These are phyloP conservation scores for Penicillium salamii DNA, from an alignment of 495 filamentous ascomycete genomes.

Conservation along the genomic window DNA sequence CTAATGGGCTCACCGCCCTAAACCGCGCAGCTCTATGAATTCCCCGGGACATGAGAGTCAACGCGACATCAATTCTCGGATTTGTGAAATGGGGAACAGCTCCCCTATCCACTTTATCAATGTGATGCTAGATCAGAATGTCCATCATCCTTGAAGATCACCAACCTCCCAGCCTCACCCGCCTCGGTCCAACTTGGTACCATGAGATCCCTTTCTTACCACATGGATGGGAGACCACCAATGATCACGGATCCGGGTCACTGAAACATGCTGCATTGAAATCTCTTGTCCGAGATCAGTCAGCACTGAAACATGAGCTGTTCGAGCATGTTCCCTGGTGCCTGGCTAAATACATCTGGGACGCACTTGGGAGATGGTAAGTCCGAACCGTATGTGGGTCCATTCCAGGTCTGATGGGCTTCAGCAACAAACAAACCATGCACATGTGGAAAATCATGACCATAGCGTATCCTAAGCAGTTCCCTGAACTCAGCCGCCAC, in stretches of 20 bases:
- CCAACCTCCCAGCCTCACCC: neutral
- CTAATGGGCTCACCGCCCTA: too few relatives aligned
- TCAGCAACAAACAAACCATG: conserved; percentile 36
- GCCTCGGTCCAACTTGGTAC: conserved; percentile 23
- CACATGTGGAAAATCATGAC: conserved; percentile 45
- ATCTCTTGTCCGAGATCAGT: conserved; percentile 30
- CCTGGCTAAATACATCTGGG: conserved; percentile 40
- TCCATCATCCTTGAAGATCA: conserved; percentile 8
- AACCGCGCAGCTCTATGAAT: too few relatives aligned
- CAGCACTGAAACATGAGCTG: conserved; percentile 20
- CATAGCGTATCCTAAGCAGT: conserved; percentile 32
- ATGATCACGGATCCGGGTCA: conserved; percentile 24
- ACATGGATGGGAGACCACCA: conserved; percentile 20
- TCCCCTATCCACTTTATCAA: neutral
- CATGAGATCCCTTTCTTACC: conserved; percentile 37
- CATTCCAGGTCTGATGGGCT: conserved; percentile 1
- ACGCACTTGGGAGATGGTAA: conserved; percentile 32
- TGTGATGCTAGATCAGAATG: conserved; percentile 4
- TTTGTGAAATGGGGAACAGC: too few relatives aligned
- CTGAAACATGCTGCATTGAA: conserved; percentile 34
- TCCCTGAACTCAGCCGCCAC: conserved; percentile 18
- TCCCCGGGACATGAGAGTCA: too few relatives aligned
- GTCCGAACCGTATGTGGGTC: neutral
- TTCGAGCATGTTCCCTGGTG: conserved; percentile 37
- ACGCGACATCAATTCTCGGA: neutral